Conservation (phyloP, 2,329 filamentous ascomycete genomes). For the Cryphonectria radicalis region DNA sequence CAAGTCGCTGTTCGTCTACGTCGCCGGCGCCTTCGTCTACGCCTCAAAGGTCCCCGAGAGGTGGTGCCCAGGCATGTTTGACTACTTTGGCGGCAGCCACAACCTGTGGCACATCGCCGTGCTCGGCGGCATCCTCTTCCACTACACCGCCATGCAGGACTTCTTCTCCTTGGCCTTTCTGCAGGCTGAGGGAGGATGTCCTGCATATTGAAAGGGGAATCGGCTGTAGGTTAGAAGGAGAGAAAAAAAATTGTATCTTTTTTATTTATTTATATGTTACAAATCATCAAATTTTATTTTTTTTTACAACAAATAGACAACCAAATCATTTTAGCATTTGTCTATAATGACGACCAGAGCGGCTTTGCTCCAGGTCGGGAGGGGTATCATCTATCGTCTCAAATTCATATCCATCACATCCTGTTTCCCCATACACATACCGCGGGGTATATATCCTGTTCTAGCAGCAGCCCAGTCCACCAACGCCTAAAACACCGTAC, state of each 20-base stretch:
- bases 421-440: neutral
- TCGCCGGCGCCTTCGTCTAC: constrained; percentile 83
- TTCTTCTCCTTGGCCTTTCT: constrained; percentile 83
- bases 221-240: neutral
- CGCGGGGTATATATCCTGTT: constrained; percentile 23
- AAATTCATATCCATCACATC: constrained; percentile 1
- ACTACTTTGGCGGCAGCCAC: constrained; percentile 93
- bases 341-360: constrained; percentile 8
- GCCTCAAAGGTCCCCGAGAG: constrained; percentile 91
- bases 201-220: constrained; percentile 48
- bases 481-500: neutral
- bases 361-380: constrained; percentile 4
- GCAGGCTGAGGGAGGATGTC: constrained; percentile 65
- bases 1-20: constrained; percentile 86
- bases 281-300: neutral
- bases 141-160: constrained; percentile 94
- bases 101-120: constrained; percentile 98
- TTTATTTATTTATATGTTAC: neutral
- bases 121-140: constrained; percentile 92
- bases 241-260: neutral
- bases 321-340: neutral
- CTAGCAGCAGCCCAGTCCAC: neutral
- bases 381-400: constrained; percentile 23
- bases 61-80: constrained; percentile 90
- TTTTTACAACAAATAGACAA: neutral